Conservation (phyloP, 345 rosid genomes). For the Anacardium occidentale region DNA sequence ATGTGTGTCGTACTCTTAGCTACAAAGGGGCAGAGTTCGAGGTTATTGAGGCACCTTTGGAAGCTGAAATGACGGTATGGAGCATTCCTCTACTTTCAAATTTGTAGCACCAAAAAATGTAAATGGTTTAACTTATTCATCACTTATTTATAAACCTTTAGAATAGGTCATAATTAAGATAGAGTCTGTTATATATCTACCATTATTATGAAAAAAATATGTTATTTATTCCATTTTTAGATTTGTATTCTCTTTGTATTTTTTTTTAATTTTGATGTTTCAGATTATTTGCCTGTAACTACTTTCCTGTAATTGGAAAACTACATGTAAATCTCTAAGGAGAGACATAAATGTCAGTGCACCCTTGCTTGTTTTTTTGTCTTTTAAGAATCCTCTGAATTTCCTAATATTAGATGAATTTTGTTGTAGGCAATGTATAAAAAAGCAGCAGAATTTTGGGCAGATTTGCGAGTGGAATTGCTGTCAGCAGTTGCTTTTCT, state of each 20-base stretch:
- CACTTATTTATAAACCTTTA: background rate
- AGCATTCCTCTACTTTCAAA: slow-evolving; percentile 1
- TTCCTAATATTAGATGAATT: slow-evolving; percentile 18
- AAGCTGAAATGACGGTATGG: slow-evolving; percentile 83
- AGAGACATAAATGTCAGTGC: too few species aligned
- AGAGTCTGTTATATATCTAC: background rate
- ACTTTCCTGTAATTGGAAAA: too few species aligned
- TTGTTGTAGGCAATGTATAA: slow-evolving; percentile 74
- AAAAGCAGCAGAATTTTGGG: slow-evolving; percentile 98
- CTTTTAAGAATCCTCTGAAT: background rate
- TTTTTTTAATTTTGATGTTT: too few species aligned
- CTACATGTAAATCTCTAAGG: too few species aligned
- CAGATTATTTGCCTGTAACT: too few species aligned
- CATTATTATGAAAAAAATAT: background rate
- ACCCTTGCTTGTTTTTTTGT: background rate
- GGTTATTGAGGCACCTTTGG: slow-evolving; percentile 90
- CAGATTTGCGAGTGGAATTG: slow-evolving; percentile 92
- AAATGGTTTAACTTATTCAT: background rate
- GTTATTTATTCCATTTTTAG: background rate
- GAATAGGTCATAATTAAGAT: background rate
- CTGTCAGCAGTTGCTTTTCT: slow-evolving; percentile 85
- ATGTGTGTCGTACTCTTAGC: slow-evolving; percentile 97
- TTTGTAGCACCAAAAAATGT: background rate
- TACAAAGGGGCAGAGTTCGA: slow-evolving; percentile 93
- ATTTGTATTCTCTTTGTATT: background rate